phyloP scores from a whole-genome alignment of 331 rosid genomes.

The Erythrophleum ivorense region DNA sequence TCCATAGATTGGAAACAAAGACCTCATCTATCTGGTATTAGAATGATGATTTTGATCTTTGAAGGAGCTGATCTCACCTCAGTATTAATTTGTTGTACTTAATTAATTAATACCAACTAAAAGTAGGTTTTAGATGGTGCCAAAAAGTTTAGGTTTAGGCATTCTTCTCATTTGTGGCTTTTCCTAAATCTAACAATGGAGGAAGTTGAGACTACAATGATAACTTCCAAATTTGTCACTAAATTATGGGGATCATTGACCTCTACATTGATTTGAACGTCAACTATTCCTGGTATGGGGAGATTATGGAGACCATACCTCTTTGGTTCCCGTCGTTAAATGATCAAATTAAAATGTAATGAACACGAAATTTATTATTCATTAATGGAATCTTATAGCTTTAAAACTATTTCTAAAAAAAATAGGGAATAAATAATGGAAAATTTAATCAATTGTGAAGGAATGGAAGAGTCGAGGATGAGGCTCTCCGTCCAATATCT shows the following conservation, averaged over 20 bases:
- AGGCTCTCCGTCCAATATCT: too few species aligned
- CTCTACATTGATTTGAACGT: constrained; percentile 36
- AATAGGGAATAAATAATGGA: not conserved
- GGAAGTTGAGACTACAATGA: constrained; percentile 41
- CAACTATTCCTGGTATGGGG: constrained; percentile 18
- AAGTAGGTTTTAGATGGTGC: constrained; percentile 33
- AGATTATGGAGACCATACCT: constrained; percentile 27
- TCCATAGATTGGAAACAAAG: not conserved
- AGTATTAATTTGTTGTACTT: not conserved
- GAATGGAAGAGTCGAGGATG: not conserved
- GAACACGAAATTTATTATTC: not conserved
- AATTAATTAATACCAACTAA: constrained; percentile 14
- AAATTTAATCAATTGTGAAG: not conserved
- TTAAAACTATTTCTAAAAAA: not conserved
- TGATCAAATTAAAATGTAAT: not conserved
- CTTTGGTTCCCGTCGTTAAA: not conserved
- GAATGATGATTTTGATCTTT: constrained; percentile 18
- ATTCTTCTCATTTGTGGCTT: constrained; percentile 24
- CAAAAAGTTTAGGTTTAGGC: constrained; percentile 41
- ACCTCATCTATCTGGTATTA: not conserved
- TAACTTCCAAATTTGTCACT: constrained; percentile 23
- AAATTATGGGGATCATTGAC: constrained; percentile 23
- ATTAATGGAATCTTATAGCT: not conserved
- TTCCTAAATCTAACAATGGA: constrained; percentile 25
- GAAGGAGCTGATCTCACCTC: constrained; percentile 30